Conservation (phyloP, 208 protist genomes). For the Wallacemonas sp. region DNA sequence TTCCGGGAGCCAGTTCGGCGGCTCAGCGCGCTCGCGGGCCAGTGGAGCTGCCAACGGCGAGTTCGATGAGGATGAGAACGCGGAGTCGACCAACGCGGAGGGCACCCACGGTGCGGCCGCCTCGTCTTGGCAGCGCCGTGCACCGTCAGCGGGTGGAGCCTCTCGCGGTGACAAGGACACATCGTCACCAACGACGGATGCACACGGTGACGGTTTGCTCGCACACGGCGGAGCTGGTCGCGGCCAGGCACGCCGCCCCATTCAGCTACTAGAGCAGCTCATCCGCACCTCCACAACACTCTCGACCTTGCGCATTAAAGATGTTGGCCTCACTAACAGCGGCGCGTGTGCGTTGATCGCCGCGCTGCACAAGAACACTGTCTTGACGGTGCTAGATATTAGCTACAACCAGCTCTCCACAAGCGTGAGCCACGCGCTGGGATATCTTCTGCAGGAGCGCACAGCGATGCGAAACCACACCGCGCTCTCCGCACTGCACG, state of each 20-base stretch:
- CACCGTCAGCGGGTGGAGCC: too few relatives aligned
- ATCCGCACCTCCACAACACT: conserved; percentile 53
- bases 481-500: conserved; percentile 48
- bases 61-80: background rate
- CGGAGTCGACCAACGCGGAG: background rate
- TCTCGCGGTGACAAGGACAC: too few relatives aligned
- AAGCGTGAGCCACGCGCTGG: conserved; percentile 58
- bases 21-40: background rate
- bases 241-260: conserved; percentile 30
- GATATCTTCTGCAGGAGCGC: conserved; percentile 52
- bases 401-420: conserved; percentile 63
- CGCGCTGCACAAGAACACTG: conserved; percentile 47
- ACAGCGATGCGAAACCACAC: conserved; percentile 28
- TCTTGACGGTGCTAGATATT: conserved; percentile 63
- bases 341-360: conserved; percentile 56
- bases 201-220: background rate
- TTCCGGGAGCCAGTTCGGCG: conserved; percentile 60
- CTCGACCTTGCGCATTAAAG: conserved; percentile 52
- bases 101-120: background rate
- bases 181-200: background rate
- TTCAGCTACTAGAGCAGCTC: conserved; percentile 69
- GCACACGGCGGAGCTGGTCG: background rate
- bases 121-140: too few relatives aligned
- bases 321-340: conserved; percentile 46
- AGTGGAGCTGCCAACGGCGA: background rate